A percentile compares a stretch with the other conserved stretches of the same genome.
Conservation (phyloP, 176 grass and related monocot genomes). For the Oryza officinalis region DNA sequence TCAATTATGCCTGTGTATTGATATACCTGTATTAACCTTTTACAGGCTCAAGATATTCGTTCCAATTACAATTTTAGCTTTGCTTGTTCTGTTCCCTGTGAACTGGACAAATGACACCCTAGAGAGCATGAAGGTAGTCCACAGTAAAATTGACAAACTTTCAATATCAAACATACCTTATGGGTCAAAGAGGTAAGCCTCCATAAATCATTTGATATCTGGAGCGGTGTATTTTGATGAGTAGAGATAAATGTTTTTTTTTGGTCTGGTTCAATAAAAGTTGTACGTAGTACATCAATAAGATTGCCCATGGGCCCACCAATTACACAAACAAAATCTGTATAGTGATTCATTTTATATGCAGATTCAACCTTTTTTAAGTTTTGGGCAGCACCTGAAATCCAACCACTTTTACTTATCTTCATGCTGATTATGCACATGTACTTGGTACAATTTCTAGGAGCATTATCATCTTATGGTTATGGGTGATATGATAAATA, state of each 20-base stretch:
- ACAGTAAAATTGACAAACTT: constrained; percentile 73
- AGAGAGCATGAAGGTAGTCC: constrained; percentile 36
- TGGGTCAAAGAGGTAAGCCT: constrained; percentile 70
- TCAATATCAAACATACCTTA: constrained; percentile 89
- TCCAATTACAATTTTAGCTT: constrained; percentile 81
- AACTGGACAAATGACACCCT: constrained; percentile 86
- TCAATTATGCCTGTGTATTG: constrained; percentile 15
- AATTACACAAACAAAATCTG: constrained; percentile 9
- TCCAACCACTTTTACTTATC: constrained; percentile 14
- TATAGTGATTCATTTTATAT: not conserved
- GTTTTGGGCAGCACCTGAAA: not conserved
- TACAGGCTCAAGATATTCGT: constrained; percentile 95
- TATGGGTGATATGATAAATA: constrained; percentile 11
- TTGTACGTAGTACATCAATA: not conserved
- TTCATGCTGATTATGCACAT: not conserved
- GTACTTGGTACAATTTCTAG: not conserved
- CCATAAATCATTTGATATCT: not conserved
- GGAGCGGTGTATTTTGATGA: not conserved
- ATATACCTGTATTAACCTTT: constrained; percentile 4
- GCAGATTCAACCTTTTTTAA: not conserved
- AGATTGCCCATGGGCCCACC: not conserved
- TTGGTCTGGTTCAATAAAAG: constrained; percentile 15
- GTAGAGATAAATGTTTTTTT: constrained; percentile 2
- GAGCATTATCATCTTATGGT: not conserved
- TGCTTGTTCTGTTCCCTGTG: constrained; percentile 73